Evolutionary conservation across 2,329 filamentous ascomycete species (phyloP).

Genomic region (Pestalotiopsis sp.): DNA sequence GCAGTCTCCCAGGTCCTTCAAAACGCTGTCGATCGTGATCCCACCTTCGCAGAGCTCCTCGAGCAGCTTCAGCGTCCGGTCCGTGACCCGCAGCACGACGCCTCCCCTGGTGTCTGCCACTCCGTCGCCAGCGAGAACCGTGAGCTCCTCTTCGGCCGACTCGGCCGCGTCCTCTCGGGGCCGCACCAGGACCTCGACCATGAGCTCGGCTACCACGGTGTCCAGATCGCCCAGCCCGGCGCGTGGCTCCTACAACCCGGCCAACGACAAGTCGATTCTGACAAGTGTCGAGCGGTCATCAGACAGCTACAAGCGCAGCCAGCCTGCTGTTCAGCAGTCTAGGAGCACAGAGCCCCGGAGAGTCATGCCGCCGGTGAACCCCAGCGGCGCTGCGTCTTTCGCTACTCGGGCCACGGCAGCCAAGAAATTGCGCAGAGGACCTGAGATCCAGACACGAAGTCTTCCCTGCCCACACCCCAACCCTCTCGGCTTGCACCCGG

Average conservation of each 20-base stretch:
- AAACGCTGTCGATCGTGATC: neutral
- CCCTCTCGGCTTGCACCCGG: neutral
- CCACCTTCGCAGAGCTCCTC: conserved; percentile 6
- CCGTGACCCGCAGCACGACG: conserved; percentile 4
- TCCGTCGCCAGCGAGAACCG: neutral
- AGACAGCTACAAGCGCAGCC: neutral
- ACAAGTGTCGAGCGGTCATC: neutral
- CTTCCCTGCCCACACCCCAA: neutral
- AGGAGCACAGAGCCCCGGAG: neutral
- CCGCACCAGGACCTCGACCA: neutral
- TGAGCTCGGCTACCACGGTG: neutral
- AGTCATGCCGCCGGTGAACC: neutral
- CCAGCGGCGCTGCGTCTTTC: neutral
- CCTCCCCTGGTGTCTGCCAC: neutral
- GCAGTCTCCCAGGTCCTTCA: neutral
- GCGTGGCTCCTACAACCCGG: neutral
- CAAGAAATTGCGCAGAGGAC: neutral
- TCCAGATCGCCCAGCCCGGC: conserved; percentile 4
- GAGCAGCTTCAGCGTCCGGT: conserved; percentile 1
- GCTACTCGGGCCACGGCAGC: neutral
- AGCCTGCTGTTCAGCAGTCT: neutral
- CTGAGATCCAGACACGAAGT: neutral
- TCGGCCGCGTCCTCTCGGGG: neutral
- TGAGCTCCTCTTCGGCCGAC: neutral
- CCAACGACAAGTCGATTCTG: neutral